Base-by-base conservation (phyloP, 768 basidiomycete species). In the Udeniomyces megalosporus region DNA sequence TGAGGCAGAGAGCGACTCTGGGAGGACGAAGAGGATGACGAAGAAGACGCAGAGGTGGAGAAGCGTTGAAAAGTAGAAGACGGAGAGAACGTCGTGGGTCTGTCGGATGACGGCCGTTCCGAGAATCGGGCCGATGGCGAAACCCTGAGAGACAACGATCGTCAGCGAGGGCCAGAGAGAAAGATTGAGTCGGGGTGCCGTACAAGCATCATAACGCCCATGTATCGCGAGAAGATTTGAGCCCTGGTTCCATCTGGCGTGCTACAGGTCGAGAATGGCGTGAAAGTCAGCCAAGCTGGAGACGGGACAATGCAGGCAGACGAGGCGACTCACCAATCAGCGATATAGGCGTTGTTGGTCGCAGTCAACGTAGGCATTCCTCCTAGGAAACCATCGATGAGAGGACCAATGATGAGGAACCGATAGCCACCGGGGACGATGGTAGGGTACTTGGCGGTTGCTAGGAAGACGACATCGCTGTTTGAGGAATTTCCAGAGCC, bases 191-290 rank as follows among this genome's bases (percentile, higher is more conserved):
- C 20, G 17, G 15, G n/a, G 12, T 15, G 1, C 10, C 4, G 12
- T 28, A 10, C 61, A 38, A 83, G 72, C 75, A 82, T 88, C 51
- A 84, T 78, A 60, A 87, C 81, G 3, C 89, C 90, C 61, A 81
- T 79, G 54, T 89, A 79, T 1, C 86, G 85, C 69, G 86, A 83
- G 24, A 77, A 76, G 5, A 79, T 81, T 45, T 81, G 78, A 1
- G 87, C 80, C 46, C 86, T 81, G 10, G 87, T 88, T 47, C 86
- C 87, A 48, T 81, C 77, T n/a, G 84, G 84, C 2, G 88, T 89
- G 69, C 86, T n/a, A n/a, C n/a, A n/a, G n/a, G n/a, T n/a, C n/a
- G n/a, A n/a, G n/a, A n/a, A n/a, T n/a, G n/a, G n/a, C n/a, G n/a
- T n/a, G n/a, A n/a, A n/a, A n/a, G n/a, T n/a, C n/a, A n/a, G n/a